Base-by-base conservation (phyloP, 805 yeast species). In the Barnettozyma sucrosica region DNA sequence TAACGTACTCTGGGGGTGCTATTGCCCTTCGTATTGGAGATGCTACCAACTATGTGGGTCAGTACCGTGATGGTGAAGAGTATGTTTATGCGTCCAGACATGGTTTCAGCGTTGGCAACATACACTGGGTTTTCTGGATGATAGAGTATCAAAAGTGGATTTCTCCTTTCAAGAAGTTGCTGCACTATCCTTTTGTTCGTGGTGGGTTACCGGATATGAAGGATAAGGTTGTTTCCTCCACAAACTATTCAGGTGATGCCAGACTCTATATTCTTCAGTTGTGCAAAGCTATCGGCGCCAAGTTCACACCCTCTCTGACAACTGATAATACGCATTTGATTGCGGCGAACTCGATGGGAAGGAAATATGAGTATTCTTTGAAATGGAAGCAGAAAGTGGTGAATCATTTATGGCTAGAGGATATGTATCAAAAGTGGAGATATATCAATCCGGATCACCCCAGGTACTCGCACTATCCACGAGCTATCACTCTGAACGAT, bases 351-450 rank as follows among this genome's bases (percentile, higher is more conserved):
- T 74, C 85, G 0, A 61, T 61, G 14, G 97, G 99, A 2, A 77
- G 75, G 47, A 92, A 92, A 65, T 88, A 77, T 57, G 76, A 74
- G 10, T 88, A 89, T 16, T 95, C 93, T 0, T 61, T 69, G 32
- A 73, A 74, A 51, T 89, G 97, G 96, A 51, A 45, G 5, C 66
- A 87, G 20, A 72, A 73, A 26, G 70, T 84, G 2, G 81, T 87
- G 1, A 89, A 85, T 58, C 96, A 89, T 64, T 59, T 82, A 13
- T 92, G 99, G 99, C 65, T 92, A 13, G 98, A 92, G 59, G 90
- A 86, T 46, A 76, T 89, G 37, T 92, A 74, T 52, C 69, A 76
- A 0, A 64, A 72, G 41, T 85, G 93, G 90, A 67, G 66, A 44
- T 54, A 72, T 5, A 72, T 75, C 54, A 78, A 80, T 34, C 72